Evolutionary conservation across 1,139 yeast genomes (phyloP), one percentile per base, ranked within the genome.

Genomic region (Zygosaccharomyces sapae): DNA sequence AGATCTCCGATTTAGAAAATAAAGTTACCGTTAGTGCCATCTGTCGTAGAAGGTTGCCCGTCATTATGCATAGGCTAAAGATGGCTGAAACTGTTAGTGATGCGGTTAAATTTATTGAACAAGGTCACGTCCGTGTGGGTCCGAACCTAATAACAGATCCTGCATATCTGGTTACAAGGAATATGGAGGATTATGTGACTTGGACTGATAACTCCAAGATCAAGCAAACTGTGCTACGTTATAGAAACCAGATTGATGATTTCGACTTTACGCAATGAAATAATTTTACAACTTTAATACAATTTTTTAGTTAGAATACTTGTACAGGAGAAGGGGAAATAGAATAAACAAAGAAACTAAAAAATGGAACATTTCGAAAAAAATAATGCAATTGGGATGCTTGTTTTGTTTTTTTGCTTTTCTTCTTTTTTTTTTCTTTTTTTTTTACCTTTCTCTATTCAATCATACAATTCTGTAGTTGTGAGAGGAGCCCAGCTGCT

Each of bases 141-240:
- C 98, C 97, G 7, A 87, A 89, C 62, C 85, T 92, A 30, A 82
- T 94, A 41, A 89, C 96, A 0, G 98, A 94, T 65, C 95, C 98
- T 3, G 97, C 98, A 0, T 92, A 84, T 66, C 73, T 94, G 58
- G 95, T 94, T 2, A 90, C 97, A 7, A 76, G 94, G 63, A 88
- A 83, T 58, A 77, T 92, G 83, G 98, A 94, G 66, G 99, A 94
- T 69, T 92, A 88, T 67, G 77, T 94, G 59, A 94, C 98, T 1
- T 94, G 99, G 99, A 95, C 87, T 16, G 97, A 94, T 62, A 77
- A 82, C 41, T 85, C 95, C 55, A 94, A 92, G 82, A 90, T 94
- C 68, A 90, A 86, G 76, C 78, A 86, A 62, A 89, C 88, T 57
- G 80, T 90, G 51, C 82, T 90, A 70, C 86, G 86, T 70, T 94